phyloP scores from a whole-genome alignment of 179 eudicot species.

The Beta macrorhiza region DNA sequence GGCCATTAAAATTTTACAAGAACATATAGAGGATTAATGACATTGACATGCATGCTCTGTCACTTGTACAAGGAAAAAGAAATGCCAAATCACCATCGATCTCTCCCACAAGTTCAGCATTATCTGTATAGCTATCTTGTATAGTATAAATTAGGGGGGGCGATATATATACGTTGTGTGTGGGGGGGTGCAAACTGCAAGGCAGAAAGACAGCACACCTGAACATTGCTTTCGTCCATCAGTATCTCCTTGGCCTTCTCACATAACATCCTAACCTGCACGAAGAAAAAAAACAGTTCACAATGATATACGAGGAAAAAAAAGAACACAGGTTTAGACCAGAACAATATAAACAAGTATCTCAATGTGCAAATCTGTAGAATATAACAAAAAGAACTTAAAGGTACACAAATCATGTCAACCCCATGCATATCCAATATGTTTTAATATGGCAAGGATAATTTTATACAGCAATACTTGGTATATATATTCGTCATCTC shows the following conservation, averaged over 20 bases:
- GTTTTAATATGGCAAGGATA: background rate
- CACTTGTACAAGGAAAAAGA: background rate
- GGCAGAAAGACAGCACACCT: constrained; percentile 44
- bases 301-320: background rate
- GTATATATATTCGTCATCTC: no score
- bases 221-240: constrained; percentile 92
- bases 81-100: background rate
- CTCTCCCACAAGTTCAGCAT: background rate
- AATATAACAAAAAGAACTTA: background rate
- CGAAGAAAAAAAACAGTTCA: background rate
- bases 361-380: background rate
- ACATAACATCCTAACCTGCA: constrained; percentile 66
- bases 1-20: background rate
- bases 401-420: background rate
- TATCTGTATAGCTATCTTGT: background rate
- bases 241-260: constrained; percentile 90
- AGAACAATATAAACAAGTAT: background rate
- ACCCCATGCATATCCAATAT: background rate
- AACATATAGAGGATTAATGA: background rate
- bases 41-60: background rate
- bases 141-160: background rate
- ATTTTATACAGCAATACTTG: no score
- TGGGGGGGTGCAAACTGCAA: background rate
- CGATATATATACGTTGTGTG: background rate
- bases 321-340: background rate